These are phyloP conservation scores for Cephaloascus albidus DNA, from an alignment of 805 yeast species.

Conservation along the genomic window DNA sequence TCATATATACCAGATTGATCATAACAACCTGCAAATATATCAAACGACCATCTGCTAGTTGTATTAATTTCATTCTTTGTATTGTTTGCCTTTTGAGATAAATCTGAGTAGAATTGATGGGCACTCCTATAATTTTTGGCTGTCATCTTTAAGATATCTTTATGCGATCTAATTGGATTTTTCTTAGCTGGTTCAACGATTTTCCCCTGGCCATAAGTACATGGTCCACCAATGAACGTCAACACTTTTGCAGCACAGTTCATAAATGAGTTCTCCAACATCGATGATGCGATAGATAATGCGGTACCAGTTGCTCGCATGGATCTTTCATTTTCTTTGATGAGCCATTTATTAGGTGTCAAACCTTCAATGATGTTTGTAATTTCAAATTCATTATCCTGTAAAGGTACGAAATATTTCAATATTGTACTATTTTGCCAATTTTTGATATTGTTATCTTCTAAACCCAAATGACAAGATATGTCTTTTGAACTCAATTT, in stretches of 20 bases:
- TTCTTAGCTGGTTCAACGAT: conserved; percentile 11
- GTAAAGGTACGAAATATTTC: neutral
- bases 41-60: conserved; percentile 16
- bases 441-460: neutral
- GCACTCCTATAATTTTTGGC: conserved; percentile 16
- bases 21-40: conserved; percentile 24
- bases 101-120: conserved; percentile 17
- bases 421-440: neutral
- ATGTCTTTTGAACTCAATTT: neutral
- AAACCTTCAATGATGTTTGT: neutral
- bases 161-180: conserved; percentile 21
- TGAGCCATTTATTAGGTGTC: neutral
- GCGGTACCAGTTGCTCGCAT: conserved; percentile 26
- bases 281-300: conserved; percentile 11
- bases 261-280: conserved; percentile 12
- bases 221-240: conserved; percentile 27
- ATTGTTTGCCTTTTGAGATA: conserved; percentile 15
- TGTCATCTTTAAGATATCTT: conserved; percentile 18
- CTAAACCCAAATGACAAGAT: neutral
- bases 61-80: conserved; percentile 11
- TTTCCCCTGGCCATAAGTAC: conserved; percentile 25
- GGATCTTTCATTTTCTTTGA: conserved; percentile 13
- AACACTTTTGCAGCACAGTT: conserved; percentile 16
- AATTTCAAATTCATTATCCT: neutral
- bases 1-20: conserved; percentile 35